A percentile compares a stretch with the other conserved stretches of the same genome.
These are phyloP conservation scores for Meira nashicola DNA, from an alignment of 1,284 basidiomycete species.

Conservation along the genomic window DNA sequence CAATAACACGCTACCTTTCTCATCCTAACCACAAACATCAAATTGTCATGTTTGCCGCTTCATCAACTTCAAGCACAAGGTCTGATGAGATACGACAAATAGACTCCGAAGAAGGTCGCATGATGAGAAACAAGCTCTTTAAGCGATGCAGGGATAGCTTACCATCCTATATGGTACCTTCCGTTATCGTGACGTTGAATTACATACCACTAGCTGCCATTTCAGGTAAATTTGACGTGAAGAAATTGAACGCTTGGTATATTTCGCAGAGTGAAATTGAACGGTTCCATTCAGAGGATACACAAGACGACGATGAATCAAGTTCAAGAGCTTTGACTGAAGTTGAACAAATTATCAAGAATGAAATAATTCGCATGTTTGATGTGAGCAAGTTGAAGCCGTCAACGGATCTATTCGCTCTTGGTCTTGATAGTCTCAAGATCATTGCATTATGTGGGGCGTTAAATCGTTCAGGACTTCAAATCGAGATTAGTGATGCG, in stretches of 20 bases:
- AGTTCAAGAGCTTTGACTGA: conserved; percentile 15
- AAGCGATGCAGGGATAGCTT: conserved; percentile 12
- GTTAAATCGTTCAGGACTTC: conserved; percentile 23
- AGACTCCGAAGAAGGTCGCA: neutral
- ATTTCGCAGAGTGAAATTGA: neutral
- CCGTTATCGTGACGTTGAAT: conserved; percentile 28
- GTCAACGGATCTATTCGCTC: conserved; percentile 30
- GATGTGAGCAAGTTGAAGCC: neutral
- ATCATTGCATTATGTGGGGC: conserved; percentile 34
- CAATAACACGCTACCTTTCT: neutral
- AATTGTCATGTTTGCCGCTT: neutral
- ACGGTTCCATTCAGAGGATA: neutral
- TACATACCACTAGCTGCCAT: conserved; percentile 36
- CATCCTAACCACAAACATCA: too few species aligned
- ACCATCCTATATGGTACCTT: conserved; percentile 45
- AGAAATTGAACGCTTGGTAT: conserved; percentile 8
- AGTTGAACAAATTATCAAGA: conserved; percentile 22
- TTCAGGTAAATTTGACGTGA: conserved; percentile 39
- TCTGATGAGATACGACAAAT: neutral
- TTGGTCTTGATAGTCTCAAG: conserved; percentile 42
- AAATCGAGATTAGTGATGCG: conserved; percentile 23
- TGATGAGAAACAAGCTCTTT: neutral
- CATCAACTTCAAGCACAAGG: neutral
- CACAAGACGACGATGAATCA: neutral
- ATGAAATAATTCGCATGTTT: conserved; percentile 8